phyloP scores from a whole-genome alignment of 257 asterid genomes.

The Anisodus tanguticus region DNA sequence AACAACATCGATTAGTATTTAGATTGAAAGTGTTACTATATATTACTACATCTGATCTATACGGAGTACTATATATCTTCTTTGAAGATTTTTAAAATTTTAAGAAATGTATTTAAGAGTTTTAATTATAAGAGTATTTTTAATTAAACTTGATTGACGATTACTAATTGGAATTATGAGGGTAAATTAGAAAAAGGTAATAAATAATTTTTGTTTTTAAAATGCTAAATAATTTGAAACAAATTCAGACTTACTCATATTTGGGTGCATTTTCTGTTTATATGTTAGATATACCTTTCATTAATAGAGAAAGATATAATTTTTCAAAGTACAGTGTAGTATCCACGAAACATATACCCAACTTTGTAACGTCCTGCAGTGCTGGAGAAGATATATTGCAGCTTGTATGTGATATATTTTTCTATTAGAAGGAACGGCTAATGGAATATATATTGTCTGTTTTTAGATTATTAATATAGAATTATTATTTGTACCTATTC shows the following conservation, averaged over 20 bases:
- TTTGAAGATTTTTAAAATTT: too few relatives aligned
- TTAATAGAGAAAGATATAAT: background rate
- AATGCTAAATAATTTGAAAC: background rate
- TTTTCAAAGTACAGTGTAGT: background rate
- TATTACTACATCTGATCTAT: too few relatives aligned
- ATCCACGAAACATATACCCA: background rate
- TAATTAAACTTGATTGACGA: background rate
- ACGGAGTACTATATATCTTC: too few relatives aligned
- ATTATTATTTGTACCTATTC: background rate
- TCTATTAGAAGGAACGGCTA: too few relatives aligned
- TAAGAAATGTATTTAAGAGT: too few relatives aligned
- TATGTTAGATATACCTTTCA: background rate
- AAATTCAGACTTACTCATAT: too few relatives aligned
- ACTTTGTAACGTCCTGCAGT: background rate
- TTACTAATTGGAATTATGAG: background rate
- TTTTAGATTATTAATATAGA: background rate
- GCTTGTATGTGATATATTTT: background rate
- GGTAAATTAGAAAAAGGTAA: background rate
- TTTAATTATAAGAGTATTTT: background rate
- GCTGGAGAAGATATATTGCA: conserved; percentile 9
- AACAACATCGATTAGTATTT: background rate
- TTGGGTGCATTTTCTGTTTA: too few relatives aligned
- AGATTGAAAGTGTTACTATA: background rate
- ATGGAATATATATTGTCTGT: background rate
- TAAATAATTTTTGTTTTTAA: too few relatives aligned